Percentiles rank a stretch among this genome's conserved stretches.
These are phyloP conservation scores for Isabelozyma heimii DNA, from an alignment of 805 yeast species.

Conservation along the genomic window DNA sequence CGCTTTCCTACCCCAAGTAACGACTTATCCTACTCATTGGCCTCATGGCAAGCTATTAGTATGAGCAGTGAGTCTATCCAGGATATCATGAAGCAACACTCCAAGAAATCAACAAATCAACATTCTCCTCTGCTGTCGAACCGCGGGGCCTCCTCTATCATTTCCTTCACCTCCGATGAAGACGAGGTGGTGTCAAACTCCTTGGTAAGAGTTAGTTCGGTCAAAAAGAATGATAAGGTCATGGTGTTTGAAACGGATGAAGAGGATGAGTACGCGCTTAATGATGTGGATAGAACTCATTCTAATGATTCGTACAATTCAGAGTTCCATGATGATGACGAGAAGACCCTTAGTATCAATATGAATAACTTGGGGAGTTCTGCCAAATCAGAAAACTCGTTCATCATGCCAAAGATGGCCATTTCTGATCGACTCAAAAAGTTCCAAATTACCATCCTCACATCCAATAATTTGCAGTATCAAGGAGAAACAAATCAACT, in stretches of 20 bases:
- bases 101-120: neutral
- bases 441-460: constrained; percentile 21
- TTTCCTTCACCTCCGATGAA: constrained; percentile 26
- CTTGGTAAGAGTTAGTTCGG: constrained; percentile 18
- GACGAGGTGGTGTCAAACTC: constrained; percentile 13
- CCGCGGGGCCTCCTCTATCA: constrained; percentile 12
- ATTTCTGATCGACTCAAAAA: constrained; percentile 15
- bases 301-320: constrained; percentile 1
- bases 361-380: neutral
- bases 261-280: constrained; percentile 17
- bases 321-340: constrained; percentile 7
- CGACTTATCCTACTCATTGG: constrained; percentile 8
- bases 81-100: constrained; percentile 2
- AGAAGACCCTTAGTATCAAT: constrained; percentile 2
- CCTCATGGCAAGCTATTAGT: constrained; percentile 30
- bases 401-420: constrained; percentile 38
- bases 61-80: constrained; percentile 15
- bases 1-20: constrained; percentile 1
- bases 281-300: neutral
- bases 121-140: neutral
- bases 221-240: constrained; percentile 16
- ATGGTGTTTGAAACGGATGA: constrained; percentile 44
- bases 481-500: constrained; percentile 17
- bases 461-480: constrained; percentile 12
- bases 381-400: constrained; percentile 14